Evolutionary conservation across 2,329 filamentous ascomycete genomes (phyloP).

Genomic region (Paecilomyces dactylethromorphus): DNA sequence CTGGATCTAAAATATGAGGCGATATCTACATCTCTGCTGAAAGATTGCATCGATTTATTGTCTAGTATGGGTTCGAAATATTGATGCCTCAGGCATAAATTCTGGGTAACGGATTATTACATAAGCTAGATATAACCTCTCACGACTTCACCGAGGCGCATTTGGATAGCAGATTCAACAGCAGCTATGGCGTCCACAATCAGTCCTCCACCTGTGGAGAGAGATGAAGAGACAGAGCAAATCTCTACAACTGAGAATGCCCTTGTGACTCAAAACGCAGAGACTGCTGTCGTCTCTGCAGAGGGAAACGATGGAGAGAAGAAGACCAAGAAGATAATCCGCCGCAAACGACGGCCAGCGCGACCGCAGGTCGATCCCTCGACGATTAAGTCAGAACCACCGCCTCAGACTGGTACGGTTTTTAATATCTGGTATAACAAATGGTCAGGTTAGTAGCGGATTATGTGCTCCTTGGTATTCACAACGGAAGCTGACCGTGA

Average conservation of each 20-base stretch:
- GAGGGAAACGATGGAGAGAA: slow-evolving; percentile 36
- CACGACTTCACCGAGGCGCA: background rate
- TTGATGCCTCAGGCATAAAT: background rate
- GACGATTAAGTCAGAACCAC: slow-evolving; percentile 73
- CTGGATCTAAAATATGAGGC: too few species aligned
- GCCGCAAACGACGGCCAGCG: slow-evolving; percentile 83
- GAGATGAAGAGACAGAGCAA: slow-evolving; percentile 27
- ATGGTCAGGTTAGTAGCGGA: slow-evolving; percentile 58
- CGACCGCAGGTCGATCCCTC: slow-evolving; percentile 84
- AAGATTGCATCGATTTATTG: too few species aligned
- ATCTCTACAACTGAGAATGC: slow-evolving; percentile 8
- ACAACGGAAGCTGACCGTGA: background rate
- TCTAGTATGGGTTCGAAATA: too few species aligned
- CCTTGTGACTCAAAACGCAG: slow-evolving; percentile 8
- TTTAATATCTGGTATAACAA: slow-evolving; percentile 99
- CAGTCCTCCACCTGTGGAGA: slow-evolving; percentile 38
- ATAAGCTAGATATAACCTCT: slow-evolving; percentile 6
- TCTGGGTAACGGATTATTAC: slow-evolving; percentile 1
- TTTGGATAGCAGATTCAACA: background rate
- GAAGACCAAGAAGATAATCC: slow-evolving; percentile 85
- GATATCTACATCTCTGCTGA: too few species aligned
- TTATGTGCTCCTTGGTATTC: background rate
- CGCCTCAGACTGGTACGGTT: slow-evolving; percentile 85
- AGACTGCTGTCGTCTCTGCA: slow-evolving; percentile 14
- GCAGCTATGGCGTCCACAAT: slow-evolving; percentile 22